Evolutionary conservation across 441 rosid genomes (phyloP), one percentile per base, ranked within the genome.

Genomic region (Euphorbia corollata): DNA sequence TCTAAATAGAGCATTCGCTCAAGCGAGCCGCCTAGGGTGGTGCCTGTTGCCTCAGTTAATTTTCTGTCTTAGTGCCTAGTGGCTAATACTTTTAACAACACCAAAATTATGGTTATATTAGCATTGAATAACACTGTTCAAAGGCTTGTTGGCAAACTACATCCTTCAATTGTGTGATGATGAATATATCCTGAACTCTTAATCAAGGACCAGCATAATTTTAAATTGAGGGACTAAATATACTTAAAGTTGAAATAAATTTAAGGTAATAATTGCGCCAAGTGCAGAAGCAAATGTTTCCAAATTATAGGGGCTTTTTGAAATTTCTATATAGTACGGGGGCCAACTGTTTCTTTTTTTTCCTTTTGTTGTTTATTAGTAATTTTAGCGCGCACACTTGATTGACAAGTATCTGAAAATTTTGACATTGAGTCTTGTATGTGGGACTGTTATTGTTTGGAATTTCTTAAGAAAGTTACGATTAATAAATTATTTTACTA

Each of bases 341-440:
- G 18, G 8, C 20, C 20, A 50, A 50, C 16, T 16, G 20, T 50
- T 16, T 6, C 8, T 50, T 50, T 16, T 16, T 62, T 45, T 39
- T 22, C 4, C 5, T 36, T 36, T 36, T 36, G 36, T 32, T 32
- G 2, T 36, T 36, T 5, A 36, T 36, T 36, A 36, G 0, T 5
- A 36, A 2, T 36, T 36, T 36, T 36, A 36, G 24, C 39, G 39
- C 38, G 9, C 58, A 34, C 36, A 20, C 23, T 62, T 67, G 18
- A 41, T 53, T 61, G 27, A 55, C 34, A 41, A 72, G 16, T 32
- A 0, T 1, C 38, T 24, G 61, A 22, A 59, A 2, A 5, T 51
- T 51, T 23, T 59, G 23, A 20, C 27, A 18, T 53, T 60, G 57
- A 36, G 53, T 66, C 53, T 38, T 66, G 61, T 39, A 22, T 12